A percentile compares a stretch with the other conserved stretches of the same genome.
phyloP scores from a whole-genome alignment of 164 flowering plant genomes.

The Nelumbo lutea region DNA sequence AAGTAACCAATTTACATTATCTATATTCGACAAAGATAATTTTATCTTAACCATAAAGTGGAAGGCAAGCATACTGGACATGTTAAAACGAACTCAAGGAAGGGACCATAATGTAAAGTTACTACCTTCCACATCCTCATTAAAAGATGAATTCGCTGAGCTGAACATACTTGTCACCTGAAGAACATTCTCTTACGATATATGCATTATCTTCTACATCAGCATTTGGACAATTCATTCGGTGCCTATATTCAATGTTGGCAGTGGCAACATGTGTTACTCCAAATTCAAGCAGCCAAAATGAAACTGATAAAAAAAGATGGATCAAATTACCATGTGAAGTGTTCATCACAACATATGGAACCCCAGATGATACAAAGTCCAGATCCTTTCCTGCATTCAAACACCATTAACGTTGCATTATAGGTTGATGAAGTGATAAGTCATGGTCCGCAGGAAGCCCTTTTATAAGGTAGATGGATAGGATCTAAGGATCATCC shows the following conservation, averaged over 20 bases:
- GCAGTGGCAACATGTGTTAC: not conserved
- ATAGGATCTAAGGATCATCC: too few relatives aligned
- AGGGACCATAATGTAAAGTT: too few relatives aligned
- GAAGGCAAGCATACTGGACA: too few relatives aligned
- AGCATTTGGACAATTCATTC: slow-evolving; percentile 80
- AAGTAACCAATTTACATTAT: too few relatives aligned
- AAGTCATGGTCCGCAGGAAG: not conserved
- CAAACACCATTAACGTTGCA: not conserved
- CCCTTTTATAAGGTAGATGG: not conserved
- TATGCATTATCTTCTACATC: slow-evolving; percentile 64
- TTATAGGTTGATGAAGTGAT: not conserved
- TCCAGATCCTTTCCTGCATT: slow-evolving; percentile 71
- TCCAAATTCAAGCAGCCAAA: not conserved
- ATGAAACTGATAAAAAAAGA: not conserved
- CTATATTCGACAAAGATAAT: too few relatives aligned
- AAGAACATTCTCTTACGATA: slow-evolving; percentile 30
- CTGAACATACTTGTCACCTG: slow-evolving; percentile 27
- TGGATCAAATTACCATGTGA: slow-evolving; percentile 47
- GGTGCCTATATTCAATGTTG: slow-evolving; percentile 52
- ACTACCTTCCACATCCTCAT: slow-evolving; percentile 4
- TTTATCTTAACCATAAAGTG: too few relatives aligned
- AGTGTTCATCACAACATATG: slow-evolving; percentile 92
- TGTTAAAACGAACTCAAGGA: too few relatives aligned
- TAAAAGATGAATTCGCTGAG: slow-evolving; percentile 84
- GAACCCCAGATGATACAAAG: slow-evolving; percentile 65